Evolutionary conservation across 768 basidiomycete genomes (phyloP), one percentile per base, ranked within the genome.

Genomic region (Boletus rex-veris): DNA sequence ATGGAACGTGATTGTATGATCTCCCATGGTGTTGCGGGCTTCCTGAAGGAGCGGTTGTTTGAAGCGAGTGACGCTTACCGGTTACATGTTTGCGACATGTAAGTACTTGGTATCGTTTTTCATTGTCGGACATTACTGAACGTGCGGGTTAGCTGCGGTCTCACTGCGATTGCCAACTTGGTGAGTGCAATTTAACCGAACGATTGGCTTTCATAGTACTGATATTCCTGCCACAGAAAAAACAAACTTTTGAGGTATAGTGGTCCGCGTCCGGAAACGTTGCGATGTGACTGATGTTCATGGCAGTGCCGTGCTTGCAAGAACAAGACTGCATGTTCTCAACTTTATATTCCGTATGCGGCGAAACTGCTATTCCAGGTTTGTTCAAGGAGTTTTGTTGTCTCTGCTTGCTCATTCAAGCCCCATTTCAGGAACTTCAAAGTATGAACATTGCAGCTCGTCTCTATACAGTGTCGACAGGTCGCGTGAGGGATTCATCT

Each of bases 1-100:
- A 99, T 99, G 97, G 97, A 99, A 69, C 91, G 93, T 71, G 96
- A 98, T 82, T 98, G 97, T 71, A 99, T 99, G 97, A 96, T 99
- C 57, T 97, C 97, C 21, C 97, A 99, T 76, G 97, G 97, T 69
- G 94, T 98, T 59, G 96, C 97, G 43, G 92, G 84, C 2, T 98
- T 98, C 84, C 73, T 98, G 73, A 98, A 98, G 74, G 97, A 98
- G 75, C 88, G 97, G 53, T 77, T 98, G 70, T 94, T 94, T 63
- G 92, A 94, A 68, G 92, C 90, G 30, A 91, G 89, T 67, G 88
- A 94, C 69, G 92, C 91, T 10, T 96, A 96, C 73, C 86, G 95
- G 40, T 74, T 98, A 36, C 95, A 98, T 67, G 92, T 97, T 56
- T 98, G 95, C 69, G 95, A 97, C 66, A 94, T 97, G 89, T 95